These are phyloP conservation scores for Syncephalastrum monosporum DNA, from an alignment of 371 early-diverging fungal species.

Conservation along the genomic window DNA sequence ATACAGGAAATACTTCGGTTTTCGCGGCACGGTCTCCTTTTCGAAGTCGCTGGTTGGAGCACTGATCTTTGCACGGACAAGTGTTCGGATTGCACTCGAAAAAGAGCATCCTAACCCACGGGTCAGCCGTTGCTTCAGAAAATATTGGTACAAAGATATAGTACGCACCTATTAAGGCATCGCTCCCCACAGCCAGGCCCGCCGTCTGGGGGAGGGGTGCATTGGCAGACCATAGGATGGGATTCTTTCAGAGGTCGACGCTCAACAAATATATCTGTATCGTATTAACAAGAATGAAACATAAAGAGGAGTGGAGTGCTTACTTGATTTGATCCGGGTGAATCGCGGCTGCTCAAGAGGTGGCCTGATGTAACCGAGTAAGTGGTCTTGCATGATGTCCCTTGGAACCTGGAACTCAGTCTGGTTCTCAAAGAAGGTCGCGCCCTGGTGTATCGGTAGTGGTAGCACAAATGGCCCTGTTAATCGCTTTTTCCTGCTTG, in stretches of 20 bases:
- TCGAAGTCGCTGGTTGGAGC: conserved; percentile 79
- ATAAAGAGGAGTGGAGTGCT: neutral
- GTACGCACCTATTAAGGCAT: conserved; percentile 67
- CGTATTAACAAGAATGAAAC: neutral
- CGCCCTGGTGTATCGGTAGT: conserved; percentile 60
- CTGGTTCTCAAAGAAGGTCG: conserved; percentile 25
- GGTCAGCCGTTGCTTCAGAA: neutral
- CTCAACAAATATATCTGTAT: conserved; percentile 72
- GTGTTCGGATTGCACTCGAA: conserved; percentile 72
- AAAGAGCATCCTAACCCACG: conserved; percentile 56
- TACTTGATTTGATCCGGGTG: conserved; percentile 37
- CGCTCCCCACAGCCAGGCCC: conserved; percentile 67
- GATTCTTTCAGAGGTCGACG: conserved; percentile 53
- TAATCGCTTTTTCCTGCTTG: conserved; percentile 9
- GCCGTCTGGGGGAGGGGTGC: conserved; percentile 57
- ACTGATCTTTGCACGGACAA: conserved; percentile 72
- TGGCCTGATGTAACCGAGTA: conserved; percentile 25
- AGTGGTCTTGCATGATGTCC: conserved; percentile 44
- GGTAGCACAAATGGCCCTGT: conserved; percentile 26
- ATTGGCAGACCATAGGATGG: conserved; percentile 59
- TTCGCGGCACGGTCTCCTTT: conserved; percentile 49
- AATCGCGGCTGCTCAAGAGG: conserved; percentile 23
- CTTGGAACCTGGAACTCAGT: conserved; percentile 48
- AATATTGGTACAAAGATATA: neutral
- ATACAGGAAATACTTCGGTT: conserved; percentile 68